Percentiles rank a stretch among this genome's conserved stretches.
Evolutionary conservation across 2,329 filamentous ascomycete genomes (phyloP).

Genomic region (Hypomyces perniciosus): DNA sequence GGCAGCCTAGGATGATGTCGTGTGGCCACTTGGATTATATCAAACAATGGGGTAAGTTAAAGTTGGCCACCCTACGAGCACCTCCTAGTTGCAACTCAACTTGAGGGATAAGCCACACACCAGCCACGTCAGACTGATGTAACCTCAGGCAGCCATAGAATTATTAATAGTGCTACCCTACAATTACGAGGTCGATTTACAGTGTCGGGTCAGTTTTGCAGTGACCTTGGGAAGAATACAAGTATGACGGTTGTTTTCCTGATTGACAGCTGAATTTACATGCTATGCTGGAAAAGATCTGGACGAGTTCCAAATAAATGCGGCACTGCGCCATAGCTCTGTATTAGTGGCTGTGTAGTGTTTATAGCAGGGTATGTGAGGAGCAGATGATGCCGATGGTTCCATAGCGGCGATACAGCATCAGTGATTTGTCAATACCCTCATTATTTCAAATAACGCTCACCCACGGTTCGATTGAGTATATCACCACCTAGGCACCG

Average conservation of each 20-base stretch:
- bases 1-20: constrained; percentile 8
- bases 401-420: constrained; percentile 11
- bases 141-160: background rate
- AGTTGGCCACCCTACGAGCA: constrained; percentile 8
- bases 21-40: constrained; percentile 8
- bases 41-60: constrained; percentile 6
- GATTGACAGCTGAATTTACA: no score
- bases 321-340: background rate
- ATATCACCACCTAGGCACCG: background rate
- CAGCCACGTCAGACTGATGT: background rate
- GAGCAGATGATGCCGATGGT: constrained; percentile 16
- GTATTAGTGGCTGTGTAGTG: no score
- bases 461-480: background rate
- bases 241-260: no score
- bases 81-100: background rate
- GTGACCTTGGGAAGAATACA: no score
- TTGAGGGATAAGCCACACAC: background rate
- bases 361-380: no score
- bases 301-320: no score
- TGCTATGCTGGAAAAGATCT: no score
- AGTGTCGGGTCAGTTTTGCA: no score
- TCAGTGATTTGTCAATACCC: constrained; percentile 11
- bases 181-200: no score
- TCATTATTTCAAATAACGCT: background rate
- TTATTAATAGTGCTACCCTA: no score